These are phyloP conservation scores for Pulchroboletus neoregius DNA, from an alignment of 1,284 basidiomycete genomes.

Conservation along the genomic window DNA sequence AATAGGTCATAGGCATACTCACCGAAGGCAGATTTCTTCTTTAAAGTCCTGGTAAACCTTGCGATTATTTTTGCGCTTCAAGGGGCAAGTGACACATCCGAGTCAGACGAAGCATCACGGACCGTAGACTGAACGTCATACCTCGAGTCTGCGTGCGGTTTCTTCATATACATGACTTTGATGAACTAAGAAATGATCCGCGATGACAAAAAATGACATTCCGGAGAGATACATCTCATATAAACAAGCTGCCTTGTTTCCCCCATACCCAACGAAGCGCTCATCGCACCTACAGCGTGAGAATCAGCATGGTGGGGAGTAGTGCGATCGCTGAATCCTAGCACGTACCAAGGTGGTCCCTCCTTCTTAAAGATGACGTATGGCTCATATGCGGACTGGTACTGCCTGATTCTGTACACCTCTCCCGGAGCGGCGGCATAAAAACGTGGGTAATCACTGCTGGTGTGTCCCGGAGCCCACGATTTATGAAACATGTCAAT, in stretches of 20 bases:
- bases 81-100: neutral
- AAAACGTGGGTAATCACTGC: slow-evolving; percentile 70
- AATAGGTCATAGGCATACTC: slow-evolving; percentile 2
- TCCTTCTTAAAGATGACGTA: slow-evolving; percentile 78
- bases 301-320: neutral
- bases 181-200: slow-evolving; percentile 83
- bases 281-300: slow-evolving; percentile 66
- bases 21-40: slow-evolving; percentile 70
- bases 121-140: slow-evolving; percentile 27
- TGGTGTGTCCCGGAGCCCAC: slow-evolving; percentile 77
- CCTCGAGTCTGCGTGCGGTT: slow-evolving; percentile 62
- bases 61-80: slow-evolving; percentile 68
- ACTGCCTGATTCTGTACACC: slow-evolving; percentile 68
- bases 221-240: slow-evolving; percentile 65
- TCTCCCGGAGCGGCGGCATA: slow-evolving; percentile 60
- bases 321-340: neutral
- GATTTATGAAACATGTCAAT: slow-evolving; percentile 72
- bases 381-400: slow-evolving; percentile 80
- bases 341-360: slow-evolving; percentile 62
- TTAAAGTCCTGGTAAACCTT: slow-evolving; percentile 75
- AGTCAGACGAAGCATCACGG: neutral
- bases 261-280: slow-evolving; percentile 84
- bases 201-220: slow-evolving; percentile 73
- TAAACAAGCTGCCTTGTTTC: slow-evolving; percentile 64
- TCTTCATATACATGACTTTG: slow-evolving; percentile 83